Percentiles rank a stretch among this genome's conserved stretches.
Conservation (phyloP, 2,329 filamentous ascomycete genomes). For the Colletotrichum acutatum region DNA sequence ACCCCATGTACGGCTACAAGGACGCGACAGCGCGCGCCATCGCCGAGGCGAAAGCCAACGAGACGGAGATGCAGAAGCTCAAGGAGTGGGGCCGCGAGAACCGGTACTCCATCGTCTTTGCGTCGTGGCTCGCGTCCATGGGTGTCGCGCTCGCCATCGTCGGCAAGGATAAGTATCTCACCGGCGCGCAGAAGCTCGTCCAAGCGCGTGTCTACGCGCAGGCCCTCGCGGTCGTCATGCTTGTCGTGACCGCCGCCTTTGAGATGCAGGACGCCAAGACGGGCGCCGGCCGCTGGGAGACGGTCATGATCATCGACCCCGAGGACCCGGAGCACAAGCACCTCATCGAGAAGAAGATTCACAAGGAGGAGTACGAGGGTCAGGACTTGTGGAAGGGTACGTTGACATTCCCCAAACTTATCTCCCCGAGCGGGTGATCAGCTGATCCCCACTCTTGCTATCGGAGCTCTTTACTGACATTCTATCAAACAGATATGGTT, state of each 20-base stretch:
- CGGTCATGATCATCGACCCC: constrained; percentile 81
- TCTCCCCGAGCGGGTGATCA: neutral
- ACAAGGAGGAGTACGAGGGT: constrained; percentile 87
- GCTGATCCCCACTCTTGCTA: neutral
- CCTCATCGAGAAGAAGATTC: constrained; percentile 86
- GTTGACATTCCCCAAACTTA: constrained; percentile 39
- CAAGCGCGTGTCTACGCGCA: constrained; percentile 96
- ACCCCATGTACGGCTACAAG: constrained; percentile 75
- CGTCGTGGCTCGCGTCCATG: constrained; percentile 85
- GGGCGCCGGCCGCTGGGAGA: constrained; percentile 85
- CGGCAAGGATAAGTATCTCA: constrained; percentile 79
- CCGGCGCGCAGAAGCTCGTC: constrained; percentile 85
- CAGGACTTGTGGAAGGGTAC: constrained; percentile 93
- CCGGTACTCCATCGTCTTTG: constrained; percentile 87
- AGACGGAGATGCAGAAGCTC: constrained; percentile 68
- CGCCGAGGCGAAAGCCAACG: constrained; percentile 64
- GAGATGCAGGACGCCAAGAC: constrained; percentile 82
- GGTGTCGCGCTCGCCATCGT: constrained; percentile 79
- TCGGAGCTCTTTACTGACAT: constrained; percentile 4
- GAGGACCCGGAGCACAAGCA: constrained; percentile 85
- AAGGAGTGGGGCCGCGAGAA: constrained; percentile 81
- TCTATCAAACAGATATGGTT: constrained; percentile 75
- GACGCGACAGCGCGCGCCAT: constrained; percentile 69
- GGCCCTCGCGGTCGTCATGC: constrained; percentile 84
- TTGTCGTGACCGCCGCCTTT: constrained; percentile 84